Conservation (phyloP, 2,329 filamentous ascomycete species). For the Penicillium sp. region DNA sequence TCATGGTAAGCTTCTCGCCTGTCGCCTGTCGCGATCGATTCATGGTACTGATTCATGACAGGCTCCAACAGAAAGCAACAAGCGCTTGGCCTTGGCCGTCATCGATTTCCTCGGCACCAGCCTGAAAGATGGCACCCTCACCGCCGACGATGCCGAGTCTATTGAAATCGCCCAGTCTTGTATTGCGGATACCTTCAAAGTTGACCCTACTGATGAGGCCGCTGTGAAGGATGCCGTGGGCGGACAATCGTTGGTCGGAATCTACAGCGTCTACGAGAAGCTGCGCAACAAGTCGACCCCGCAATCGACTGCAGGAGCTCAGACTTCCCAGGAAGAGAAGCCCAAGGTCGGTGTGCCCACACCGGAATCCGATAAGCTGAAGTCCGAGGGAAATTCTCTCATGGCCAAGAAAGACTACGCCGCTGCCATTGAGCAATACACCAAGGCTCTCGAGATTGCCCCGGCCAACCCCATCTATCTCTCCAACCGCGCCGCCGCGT, state of each 20-base stretch:
- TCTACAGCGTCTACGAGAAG: constrained; percentile 97
- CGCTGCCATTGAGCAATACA: constrained; percentile 80
- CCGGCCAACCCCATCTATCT: constrained; percentile 94
- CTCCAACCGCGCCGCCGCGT: constrained; percentile 92
- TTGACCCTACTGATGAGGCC: constrained; percentile 75
- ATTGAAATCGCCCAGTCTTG: constrained; percentile 94
- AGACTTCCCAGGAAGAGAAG: constrained; percentile 40
- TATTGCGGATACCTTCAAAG: constrained; percentile 92
- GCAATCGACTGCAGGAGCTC: constrained; percentile 46
- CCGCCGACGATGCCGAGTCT: constrained; percentile 84
- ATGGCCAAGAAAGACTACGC: constrained; percentile 94
- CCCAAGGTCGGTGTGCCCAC: constrained; percentile 42
- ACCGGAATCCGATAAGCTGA: constrained; percentile 81
- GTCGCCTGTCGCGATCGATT: too few species aligned
- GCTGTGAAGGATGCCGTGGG: constrained; percentile 76
- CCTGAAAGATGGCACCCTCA: constrained; percentile 81
- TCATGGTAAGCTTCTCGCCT: constrained; percentile 21
- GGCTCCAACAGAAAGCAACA: constrained; percentile 57
- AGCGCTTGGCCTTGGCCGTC: constrained; percentile 95
- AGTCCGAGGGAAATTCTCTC: constrained; percentile 86
- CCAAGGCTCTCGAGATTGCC: constrained; percentile 75
- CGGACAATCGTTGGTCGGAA: constrained; percentile 80
- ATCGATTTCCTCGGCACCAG: constrained; percentile 90
- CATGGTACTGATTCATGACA: constrained; percentile 17
- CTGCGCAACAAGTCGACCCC: constrained; percentile 66